These are phyloP conservation scores for Hysterangium stoloniferum DNA, from an alignment of 768 basidiomycete species.

Conservation along the genomic window DNA sequence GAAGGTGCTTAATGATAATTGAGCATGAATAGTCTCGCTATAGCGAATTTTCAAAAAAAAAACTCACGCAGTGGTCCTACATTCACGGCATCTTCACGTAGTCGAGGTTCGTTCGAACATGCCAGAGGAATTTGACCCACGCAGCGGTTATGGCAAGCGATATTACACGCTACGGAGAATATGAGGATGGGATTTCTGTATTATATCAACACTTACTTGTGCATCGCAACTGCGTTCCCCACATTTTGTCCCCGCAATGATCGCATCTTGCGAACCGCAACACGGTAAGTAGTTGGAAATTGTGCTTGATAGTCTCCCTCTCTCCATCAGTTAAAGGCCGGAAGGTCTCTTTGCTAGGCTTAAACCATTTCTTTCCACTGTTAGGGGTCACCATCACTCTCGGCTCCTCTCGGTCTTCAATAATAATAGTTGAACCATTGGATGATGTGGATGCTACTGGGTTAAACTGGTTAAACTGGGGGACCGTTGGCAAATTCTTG, in stretches of 20 bases:
- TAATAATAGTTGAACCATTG: not conserved
- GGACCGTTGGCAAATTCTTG: not conserved
- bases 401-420: slow-evolving; percentile 9
- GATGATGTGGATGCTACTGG: not conserved
- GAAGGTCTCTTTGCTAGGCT: slow-evolving; percentile 5
- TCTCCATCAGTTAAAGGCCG: not conserved
- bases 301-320: slow-evolving; percentile 48
- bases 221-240: slow-evolving; percentile 94
- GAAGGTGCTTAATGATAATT: slow-evolving; percentile 52
- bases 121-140: slow-evolving; percentile 52
- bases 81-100: slow-evolving; percentile 28
- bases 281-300: slow-evolving; percentile 83
- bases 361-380: slow-evolving; percentile 7
- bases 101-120: slow-evolving; percentile 37
- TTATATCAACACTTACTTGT: slow-evolving; percentile 47
- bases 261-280: slow-evolving; percentile 90
- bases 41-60: slow-evolving; percentile 28
- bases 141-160: slow-evolving; percentile 86
- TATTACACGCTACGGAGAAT: slow-evolving; percentile 56
- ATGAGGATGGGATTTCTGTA: not conserved
- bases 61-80: slow-evolving; percentile 23
- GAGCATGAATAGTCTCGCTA: slow-evolving; percentile 7
- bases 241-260: slow-evolving; percentile 96
- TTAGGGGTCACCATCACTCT: slow-evolving; percentile 2
- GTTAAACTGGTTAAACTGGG: not conserved